phyloP scores from a whole-genome alignment of 169 alveolate genomes.

The Plasmodium knowlesi region DNA sequence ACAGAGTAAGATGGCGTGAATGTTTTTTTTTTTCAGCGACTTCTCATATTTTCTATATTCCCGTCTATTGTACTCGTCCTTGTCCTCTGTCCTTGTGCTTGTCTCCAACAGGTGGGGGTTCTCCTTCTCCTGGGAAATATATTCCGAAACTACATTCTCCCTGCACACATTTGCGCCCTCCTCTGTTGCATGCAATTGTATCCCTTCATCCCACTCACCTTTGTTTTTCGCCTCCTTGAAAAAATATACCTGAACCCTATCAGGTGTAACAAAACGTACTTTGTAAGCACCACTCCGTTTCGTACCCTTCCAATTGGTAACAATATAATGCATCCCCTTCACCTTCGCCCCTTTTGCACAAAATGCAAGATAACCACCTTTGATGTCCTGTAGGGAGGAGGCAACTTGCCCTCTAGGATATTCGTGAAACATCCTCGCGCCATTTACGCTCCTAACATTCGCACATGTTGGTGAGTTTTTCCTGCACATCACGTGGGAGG shows the following conservation, averaged over 20 bases:
- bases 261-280: neutral
- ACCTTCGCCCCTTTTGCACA: neutral
- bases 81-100: neutral
- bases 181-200: neutral
- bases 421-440: neutral
- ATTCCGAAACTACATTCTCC: neutral
- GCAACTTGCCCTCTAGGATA: neutral
- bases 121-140: neutral
- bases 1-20: constrained; percentile 62
- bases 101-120: neutral
- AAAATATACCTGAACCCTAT: neutral
- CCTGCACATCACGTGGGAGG: neutral
- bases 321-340: neutral
- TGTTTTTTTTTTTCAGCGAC: constrained; percentile 18
- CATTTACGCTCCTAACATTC: neutral
- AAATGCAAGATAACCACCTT: neutral
- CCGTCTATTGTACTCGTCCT: no score
- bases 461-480: neutral
- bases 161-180: neutral
- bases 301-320: neutral
- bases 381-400: neutral
- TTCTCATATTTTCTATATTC: constrained; percentile 30
- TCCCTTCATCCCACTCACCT: neutral
- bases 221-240: neutral
- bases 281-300: neutral